Evolutionary conservation across 148 eudicot species (phyloP).

Genomic region (Silene conica): DNA sequence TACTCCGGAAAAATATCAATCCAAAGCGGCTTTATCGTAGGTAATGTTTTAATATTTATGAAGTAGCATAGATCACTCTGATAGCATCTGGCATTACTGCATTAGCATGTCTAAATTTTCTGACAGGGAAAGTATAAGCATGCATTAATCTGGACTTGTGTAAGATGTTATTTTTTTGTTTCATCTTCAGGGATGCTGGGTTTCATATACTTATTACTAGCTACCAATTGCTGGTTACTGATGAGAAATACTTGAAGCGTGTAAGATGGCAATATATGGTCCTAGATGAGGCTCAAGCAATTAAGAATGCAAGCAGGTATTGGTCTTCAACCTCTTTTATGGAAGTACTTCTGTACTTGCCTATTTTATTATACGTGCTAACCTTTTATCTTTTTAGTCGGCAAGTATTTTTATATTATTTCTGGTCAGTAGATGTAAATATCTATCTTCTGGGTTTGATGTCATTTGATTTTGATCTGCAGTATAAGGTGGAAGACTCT

Average conservation of each 20-base stretch:
- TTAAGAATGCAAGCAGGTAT: slow-evolving; percentile 89
- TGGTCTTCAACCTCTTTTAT: slow-evolving; percentile 19
- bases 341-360: neutral
- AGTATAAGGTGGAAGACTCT: slow-evolving; percentile 99
- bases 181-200: slow-evolving; percentile 67
- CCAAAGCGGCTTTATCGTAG: slow-evolving; percentile 97
- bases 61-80: neutral
- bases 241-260: slow-evolving; percentile 91
- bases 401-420: neutral
- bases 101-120: neutral
- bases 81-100: neutral
- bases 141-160: neutral
- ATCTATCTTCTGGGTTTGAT: slow-evolving; percentile 4
- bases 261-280: slow-evolving; percentile 99
- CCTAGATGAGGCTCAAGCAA: slow-evolving; percentile 97
- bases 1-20: slow-evolving; percentile 85
- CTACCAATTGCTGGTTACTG: slow-evolving; percentile 88
- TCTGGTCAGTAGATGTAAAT: neutral
- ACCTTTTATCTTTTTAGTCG: too few species aligned
- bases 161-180: slow-evolving; percentile 14
- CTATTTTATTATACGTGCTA: neutral
- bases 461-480: slow-evolving; percentile 31
- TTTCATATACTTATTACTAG: slow-evolving; percentile 98
- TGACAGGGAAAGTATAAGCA: neutral
- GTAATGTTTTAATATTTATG: slow-evolving; percentile 33